Evolutionary conservation across 257 asterid species (phyloP).

Genomic region (Gardenia jasminoides): DNA sequence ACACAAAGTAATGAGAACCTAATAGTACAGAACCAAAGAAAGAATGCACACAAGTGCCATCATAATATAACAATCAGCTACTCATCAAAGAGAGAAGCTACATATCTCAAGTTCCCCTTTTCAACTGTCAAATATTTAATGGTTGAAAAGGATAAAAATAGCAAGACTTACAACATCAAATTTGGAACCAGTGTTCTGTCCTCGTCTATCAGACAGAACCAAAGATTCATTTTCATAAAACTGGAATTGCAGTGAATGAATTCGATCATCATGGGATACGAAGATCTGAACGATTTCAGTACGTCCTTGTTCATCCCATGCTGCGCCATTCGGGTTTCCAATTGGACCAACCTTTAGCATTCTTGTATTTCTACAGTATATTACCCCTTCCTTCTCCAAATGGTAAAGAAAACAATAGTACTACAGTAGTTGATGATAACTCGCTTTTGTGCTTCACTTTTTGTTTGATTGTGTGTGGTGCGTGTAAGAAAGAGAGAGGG

Average conservation of each 20-base stretch:
- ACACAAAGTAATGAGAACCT: too few species aligned
- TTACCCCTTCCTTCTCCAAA: background rate
- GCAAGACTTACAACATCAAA: constrained; percentile 30
- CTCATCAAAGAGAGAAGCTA: too few species aligned
- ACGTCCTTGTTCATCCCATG: constrained; percentile 7
- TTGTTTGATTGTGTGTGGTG: too few species aligned
- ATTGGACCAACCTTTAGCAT: constrained; percentile 1
- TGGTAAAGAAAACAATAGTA: too few species aligned
- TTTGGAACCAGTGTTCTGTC: constrained; percentile 19
- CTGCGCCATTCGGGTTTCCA: background rate
- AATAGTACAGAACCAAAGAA: too few species aligned
- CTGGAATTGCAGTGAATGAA: constrained; percentile 29
- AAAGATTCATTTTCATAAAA: constrained; percentile 32
- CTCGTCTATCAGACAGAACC: constrained; percentile 29
- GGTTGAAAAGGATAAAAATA: background rate
- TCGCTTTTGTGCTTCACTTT: background rate
- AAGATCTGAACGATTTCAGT: constrained; percentile 13
- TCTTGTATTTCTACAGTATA: background rate
- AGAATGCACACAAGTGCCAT: too few species aligned
- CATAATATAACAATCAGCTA: too few species aligned
- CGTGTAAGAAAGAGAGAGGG: too few species aligned
- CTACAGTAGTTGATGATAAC: background rate
- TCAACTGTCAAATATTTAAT: too few species aligned
- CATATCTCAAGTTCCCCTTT: too few species aligned
- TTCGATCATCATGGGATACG: background rate